Base-by-base conservation (phyloP, 2,329 filamentous ascomycete species). In the Parasarocladium wereldwijsianum region DNA sequence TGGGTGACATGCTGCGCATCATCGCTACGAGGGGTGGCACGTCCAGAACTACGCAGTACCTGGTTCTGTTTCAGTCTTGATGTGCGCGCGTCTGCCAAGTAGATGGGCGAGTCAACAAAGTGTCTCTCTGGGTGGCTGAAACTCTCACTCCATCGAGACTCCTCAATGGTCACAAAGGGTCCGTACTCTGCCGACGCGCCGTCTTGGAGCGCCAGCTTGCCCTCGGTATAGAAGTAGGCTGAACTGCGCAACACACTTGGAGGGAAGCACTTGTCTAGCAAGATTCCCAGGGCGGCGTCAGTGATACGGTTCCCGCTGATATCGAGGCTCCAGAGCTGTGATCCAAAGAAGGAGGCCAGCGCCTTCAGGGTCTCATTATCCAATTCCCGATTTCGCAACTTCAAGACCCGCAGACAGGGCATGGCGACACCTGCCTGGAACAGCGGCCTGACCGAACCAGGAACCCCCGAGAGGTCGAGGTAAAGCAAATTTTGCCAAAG, bases 311-410 rank as follows among this genome's bases (percentile, higher is more conserved):
- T 76, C 5, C 56, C 31, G 21, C 56, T 52, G 1, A 75, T 29
- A 36, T 76, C 68, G 4, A 75, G 42, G 38, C 69, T 70, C 69
- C 70, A 75, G 8, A 75, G 44, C 17, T 53, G 58, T 8, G 5
- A 43, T 37, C 34, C 42, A 38, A 41, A 65, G 40, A 23, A 59
- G 36, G 3, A 43, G 24, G 37, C 23, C 0, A 47, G 32, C 3
- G 54, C 46, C 3, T 50, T 45, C 4, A 51, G 33, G 3, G 36
- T 38, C 2, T 33, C 32, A 33, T 66, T 55, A 14, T 62, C 57
- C 14, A 74, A 39, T 34, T 64, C 57, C 14, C 63, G 54, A 2
- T 55, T 51, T 26, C 54, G 50, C 1, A 60, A 46, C 39, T 70
- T 74, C 16, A 76, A 44, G 4, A 74, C 50, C 3, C 62, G 59